Evolutionary conservation across 768 basidiomycete genomes (phyloP).

Genomic region (Melanogaster broomeanus): DNA sequence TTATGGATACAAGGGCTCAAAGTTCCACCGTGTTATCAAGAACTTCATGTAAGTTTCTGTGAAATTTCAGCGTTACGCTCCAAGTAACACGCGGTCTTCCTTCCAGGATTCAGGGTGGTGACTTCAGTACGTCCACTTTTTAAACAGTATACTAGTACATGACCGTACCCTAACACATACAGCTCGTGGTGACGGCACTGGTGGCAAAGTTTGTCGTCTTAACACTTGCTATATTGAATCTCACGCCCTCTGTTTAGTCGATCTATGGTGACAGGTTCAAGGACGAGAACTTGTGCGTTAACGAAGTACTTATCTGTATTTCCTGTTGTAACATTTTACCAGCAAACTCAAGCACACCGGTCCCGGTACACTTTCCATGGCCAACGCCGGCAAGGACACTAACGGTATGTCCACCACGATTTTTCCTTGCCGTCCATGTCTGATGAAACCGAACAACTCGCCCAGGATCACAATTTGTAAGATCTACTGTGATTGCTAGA

Average conservation of each 20-base stretch:
- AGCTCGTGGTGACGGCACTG: constrained; percentile 88
- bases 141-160: constrained; percentile 15
- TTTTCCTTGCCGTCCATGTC: not conserved
- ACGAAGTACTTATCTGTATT: not conserved
- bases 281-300: constrained; percentile 91
- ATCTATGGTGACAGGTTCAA: constrained; percentile 91
- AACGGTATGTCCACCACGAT: constrained; percentile 58
- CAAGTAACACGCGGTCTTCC: not conserved
- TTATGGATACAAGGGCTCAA: constrained; percentile 92
- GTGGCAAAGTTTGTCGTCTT: constrained; percentile 67
- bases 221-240: not conserved
- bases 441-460: constrained; percentile 9
- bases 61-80: not conserved
- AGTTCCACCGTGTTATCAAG: constrained; percentile 96
- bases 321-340: not conserved
- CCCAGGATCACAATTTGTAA: constrained; percentile 83
- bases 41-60: constrained; percentile 72
- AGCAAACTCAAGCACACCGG: constrained; percentile 96
- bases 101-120: constrained; percentile 92
- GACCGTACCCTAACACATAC: constrained; percentile 8
- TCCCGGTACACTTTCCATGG: constrained; percentile 90
- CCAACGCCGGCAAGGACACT: constrained; percentile 90
- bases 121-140: constrained; percentile 74
- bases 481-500: constrained; percentile 23
- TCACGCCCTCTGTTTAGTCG: constrained; percentile 46